phyloP scores from a whole-genome alignment of 139 green algal genomes.

The Chlorella vulgaris region DNA sequence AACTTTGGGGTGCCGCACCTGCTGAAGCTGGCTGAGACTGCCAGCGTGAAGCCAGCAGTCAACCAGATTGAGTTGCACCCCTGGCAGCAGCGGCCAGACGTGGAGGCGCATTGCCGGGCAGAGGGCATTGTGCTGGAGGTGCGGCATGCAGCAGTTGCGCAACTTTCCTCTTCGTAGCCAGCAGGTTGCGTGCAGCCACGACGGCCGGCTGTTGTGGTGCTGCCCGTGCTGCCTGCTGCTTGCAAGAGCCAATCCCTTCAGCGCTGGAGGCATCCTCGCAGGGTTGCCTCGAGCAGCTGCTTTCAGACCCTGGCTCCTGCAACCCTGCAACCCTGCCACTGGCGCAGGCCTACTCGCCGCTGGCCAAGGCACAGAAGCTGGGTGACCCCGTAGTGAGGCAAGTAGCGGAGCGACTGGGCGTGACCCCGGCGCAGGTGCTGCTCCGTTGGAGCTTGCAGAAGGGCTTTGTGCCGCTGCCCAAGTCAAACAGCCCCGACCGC shows the following conservation, averaged over 20 bases:
- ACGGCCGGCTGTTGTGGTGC: no score
- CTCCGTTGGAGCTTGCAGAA: slow-evolving; percentile 73
- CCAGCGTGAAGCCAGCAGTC: slow-evolving; percentile 59
- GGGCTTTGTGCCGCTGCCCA: slow-evolving; percentile 68
- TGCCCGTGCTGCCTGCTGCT: no score
- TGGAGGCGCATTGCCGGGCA: slow-evolving; percentile 56
- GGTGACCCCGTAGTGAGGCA: slow-evolving; percentile 26
- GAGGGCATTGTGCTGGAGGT: slow-evolving; percentile 63
- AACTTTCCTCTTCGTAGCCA: background rate
- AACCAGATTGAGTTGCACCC: slow-evolving; percentile 77
- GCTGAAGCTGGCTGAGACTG: slow-evolving; percentile 60
- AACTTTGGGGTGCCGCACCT: slow-evolving; percentile 75
- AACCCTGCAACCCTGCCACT: no score
- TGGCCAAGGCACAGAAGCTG: slow-evolving; percentile 38
- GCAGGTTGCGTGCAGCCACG: background rate
- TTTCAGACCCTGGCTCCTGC: background rate
- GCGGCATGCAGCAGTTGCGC: background rate
- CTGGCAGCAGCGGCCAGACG: slow-evolving; percentile 54
- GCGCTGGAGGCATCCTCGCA: no score
- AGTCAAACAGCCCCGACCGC: slow-evolving; percentile 55
- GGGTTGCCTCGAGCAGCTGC: background rate
- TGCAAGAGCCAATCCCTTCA: no score
- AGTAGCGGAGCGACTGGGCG: slow-evolving; percentile 40
- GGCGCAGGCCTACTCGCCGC: slow-evolving; percentile 46
- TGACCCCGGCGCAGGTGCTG: slow-evolving; percentile 48